Evolutionary conservation across 2,329 filamentous ascomycete genomes (phyloP), one percentile per base, ranked within the genome.

Genomic region (Thielaviopsis euricoi): DNA sequence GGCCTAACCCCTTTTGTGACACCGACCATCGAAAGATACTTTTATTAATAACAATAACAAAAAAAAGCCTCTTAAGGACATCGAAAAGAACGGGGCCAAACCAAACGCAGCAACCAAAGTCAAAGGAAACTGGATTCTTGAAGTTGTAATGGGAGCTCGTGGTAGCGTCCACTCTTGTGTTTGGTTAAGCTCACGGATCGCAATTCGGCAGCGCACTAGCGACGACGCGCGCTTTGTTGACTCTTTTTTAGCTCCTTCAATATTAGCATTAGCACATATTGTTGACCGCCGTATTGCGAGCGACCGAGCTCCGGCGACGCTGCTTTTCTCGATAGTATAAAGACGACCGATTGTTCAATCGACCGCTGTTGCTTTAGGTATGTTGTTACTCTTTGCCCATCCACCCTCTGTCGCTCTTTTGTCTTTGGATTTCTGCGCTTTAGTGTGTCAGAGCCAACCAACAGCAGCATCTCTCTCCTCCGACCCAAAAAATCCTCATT

Each of bases 1-100:
- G 53, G 15, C 37, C n/a, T 55, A 55, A 43, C 53, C 53, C 53
- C 53, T 49, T 55, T 55, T 55, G 53, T 33, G 26, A 22, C 37
- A 33, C 43, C 43, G 43, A 48, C n/a, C 7, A 2, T 2, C 17
- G 7, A 43, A 15, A 10, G 7, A 43, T 12, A 43, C n/a, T 9
- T 37, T 17, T n/a, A 10, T 21, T 37, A n/a, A n/a, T n/a, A n/a
- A n/a, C n/a, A n/a, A n/a, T n/a, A n/a, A n/a, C n/a, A n/a, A n/a
- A n/a, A n/a, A n/a, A n/a, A n/a, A n/a, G n/a, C n/a, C n/a, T n/a
- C n/a, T n/a, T n/a, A n/a, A n/a, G n/a, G n/a, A n/a, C n/a, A n/a
- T n/a, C n/a, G n/a, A n/a, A n/a, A n/a, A n/a, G n/a, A n/a, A n/a
- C n/a, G n/a, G n/a, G n/a, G n/a, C n/a, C n/a, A n/a, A n/a, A n/a